A percentile compares a stretch with the other conserved stretches of the same genome.
These are phyloP conservation scores for Corchorus capsularis DNA, from an alignment of 345 rosid species.

Conservation along the genomic window DNA sequence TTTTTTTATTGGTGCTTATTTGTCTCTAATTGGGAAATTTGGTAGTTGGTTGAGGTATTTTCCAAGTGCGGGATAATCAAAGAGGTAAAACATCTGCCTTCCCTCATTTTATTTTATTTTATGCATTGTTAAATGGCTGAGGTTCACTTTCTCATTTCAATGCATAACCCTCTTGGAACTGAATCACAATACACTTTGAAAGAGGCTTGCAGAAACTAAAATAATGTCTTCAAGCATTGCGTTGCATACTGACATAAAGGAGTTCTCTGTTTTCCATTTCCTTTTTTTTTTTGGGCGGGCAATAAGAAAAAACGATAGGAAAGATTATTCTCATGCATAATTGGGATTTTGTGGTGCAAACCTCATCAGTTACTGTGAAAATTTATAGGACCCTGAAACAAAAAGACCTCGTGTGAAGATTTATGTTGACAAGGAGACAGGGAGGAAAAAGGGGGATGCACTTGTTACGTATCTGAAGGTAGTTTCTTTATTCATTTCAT, in stretches of 20 bases:
- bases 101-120: neutral
- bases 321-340: neutral
- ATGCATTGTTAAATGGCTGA: neutral
- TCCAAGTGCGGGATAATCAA: slow-evolving; percentile 97
- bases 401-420: slow-evolving; percentile 93
- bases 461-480: slow-evolving; percentile 93
- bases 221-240: too few relatives aligned
- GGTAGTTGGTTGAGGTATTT: slow-evolving; percentile 86
- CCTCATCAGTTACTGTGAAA: slow-evolving; percentile 17
- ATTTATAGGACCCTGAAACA: slow-evolving; percentile 75
- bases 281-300: too few relatives aligned
- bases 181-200: neutral
- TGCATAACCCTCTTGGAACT: neutral
- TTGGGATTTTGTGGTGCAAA: slow-evolving; percentile 11
- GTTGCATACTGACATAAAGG: neutral
- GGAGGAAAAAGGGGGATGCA: slow-evolving; percentile 93
- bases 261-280: neutral
- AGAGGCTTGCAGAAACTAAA: neutral
- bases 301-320: too few relatives aligned
- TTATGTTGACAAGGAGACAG: slow-evolving; percentile 82
- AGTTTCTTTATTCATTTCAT: slow-evolving; percentile 24
- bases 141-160: neutral
- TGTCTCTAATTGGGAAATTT: slow-evolving; percentile 30
- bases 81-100: slow-evolving; percentile 57
- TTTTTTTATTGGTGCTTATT: slow-evolving; percentile 15